These are phyloP conservation scores for Alnus rubra DNA, from an alignment of 306 rosid genomes.

Conservation along the genomic window DNA sequence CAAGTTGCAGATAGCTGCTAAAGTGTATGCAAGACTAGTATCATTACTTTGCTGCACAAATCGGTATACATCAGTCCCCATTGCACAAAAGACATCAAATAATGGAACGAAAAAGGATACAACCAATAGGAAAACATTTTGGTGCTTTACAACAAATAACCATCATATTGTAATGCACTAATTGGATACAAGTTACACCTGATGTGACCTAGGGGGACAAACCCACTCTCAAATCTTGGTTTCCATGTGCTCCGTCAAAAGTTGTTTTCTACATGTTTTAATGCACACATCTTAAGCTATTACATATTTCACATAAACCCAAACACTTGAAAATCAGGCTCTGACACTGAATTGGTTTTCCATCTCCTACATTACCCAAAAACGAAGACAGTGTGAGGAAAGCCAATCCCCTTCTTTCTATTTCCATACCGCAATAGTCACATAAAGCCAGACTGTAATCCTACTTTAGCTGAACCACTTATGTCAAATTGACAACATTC, in stretches of 20 bases:
- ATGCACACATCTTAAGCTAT: background rate
- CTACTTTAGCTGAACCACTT: background rate
- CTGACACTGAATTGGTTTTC: background rate
- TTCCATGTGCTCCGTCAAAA: background rate
- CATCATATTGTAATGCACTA: background rate
- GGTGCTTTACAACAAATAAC: background rate
- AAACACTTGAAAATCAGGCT: background rate
- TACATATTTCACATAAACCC: background rate
- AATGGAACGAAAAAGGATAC: background rate
- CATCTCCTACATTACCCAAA: background rate
- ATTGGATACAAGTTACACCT: background rate
- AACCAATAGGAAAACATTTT: background rate
- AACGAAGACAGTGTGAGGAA: background rate
- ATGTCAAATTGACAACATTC: background rate
- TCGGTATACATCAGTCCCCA: conserved; percentile 30
- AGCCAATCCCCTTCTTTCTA: background rate
- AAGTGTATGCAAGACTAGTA: conserved; percentile 85
- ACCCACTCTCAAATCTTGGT: background rate
- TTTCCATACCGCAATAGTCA: background rate
- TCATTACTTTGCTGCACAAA: conserved; percentile 94
- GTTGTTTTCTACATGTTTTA: background rate
- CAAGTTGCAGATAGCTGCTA: conserved; percentile 90
- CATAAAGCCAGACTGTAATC: background rate
- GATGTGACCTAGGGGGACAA: background rate
- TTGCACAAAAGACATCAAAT: conserved; percentile 13